phyloP scores from a whole-genome alignment of 1,139 yeast species.

The Blastobotrys petasosporus region DNA sequence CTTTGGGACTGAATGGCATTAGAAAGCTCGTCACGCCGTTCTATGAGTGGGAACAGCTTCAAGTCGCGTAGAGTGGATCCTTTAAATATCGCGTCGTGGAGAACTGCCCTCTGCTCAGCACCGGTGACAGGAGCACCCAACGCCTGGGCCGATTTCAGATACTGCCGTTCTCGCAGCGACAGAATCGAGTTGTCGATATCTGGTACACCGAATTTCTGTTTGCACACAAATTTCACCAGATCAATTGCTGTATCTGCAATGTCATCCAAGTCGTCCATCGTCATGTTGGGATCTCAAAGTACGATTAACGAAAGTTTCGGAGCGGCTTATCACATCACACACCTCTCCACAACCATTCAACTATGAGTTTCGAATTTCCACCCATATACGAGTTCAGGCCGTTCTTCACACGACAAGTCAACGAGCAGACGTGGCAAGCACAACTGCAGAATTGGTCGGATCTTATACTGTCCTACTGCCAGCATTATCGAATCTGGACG shows the following conservation, averaged over 20 bases:
- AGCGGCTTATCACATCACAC: neutral
- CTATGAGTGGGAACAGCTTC: constrained; percentile 10
- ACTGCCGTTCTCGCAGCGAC: constrained; percentile 16
- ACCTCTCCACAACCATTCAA: neutral
- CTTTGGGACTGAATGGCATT: constrained; percentile 7
- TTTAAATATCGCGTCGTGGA: constrained; percentile 2
- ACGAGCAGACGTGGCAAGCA: constrained; percentile 66
- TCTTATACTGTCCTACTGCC: constrained; percentile 54
- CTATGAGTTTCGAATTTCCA: constrained; percentile 43
- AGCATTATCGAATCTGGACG: constrained; percentile 48
- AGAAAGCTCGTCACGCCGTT: constrained; percentile 16
- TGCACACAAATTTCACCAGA: constrained; percentile 8
- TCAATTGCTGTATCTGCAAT: constrained; percentile 7
- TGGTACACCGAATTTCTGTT: constrained; percentile 20
- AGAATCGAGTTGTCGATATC: constrained; percentile 11
- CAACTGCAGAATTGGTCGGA: constrained; percentile 60
- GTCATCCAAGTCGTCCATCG: constrained; percentile 11
- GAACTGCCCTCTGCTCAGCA: neutral
- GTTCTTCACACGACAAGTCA: constrained; percentile 83
- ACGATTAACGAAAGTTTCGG: neutral
- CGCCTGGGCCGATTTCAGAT: constrained; percentile 10
- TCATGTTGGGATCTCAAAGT: neutral
- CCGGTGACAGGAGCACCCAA: neutral
- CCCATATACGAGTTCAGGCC: constrained; percentile 86
- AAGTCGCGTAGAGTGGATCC: constrained; percentile 7